A percentile compares a stretch with the other conserved stretches of the same genome.
These are phyloP conservation scores for Medicago arabica DNA, from an alignment of 306 rosid species.

Conservation along the genomic window DNA sequence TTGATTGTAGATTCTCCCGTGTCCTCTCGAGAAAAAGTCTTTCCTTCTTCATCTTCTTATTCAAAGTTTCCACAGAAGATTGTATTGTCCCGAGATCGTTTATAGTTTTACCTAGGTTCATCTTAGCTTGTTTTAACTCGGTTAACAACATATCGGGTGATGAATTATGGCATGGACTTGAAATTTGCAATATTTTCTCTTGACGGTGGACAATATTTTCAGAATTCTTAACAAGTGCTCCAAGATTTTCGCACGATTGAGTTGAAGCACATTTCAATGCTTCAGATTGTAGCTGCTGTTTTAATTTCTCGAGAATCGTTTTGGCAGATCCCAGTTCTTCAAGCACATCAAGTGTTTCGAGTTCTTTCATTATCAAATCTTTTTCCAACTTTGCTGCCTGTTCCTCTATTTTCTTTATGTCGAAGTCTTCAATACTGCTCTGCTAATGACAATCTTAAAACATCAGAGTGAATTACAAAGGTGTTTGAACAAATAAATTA, in stretches of 20 bases:
- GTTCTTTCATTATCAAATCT: conserved; percentile 92
- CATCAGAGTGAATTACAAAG: conserved; percentile 41
- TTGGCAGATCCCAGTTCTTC: conserved; percentile 93
- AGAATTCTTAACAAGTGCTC: conserved; percentile 47
- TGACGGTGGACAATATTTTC: conserved; percentile 40
- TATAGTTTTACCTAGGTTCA: conserved; percentile 81
- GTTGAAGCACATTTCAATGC: conserved; percentile 61
- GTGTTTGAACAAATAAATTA: too few species aligned
- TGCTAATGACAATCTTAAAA: conserved; percentile 52
- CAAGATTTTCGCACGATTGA: conserved; percentile 45
- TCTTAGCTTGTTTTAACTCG: conserved; percentile 84
- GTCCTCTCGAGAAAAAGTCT: conserved; percentile 72
- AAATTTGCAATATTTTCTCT: conserved; percentile 50
- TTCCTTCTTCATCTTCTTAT: conserved; percentile 84
- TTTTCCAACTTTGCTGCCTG: conserved; percentile 94
- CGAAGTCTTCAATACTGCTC: conserved; percentile 68
- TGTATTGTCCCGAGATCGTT: conserved; percentile 83
- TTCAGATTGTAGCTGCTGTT: conserved; percentile 79
- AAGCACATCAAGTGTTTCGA: conserved; percentile 93
- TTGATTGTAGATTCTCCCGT: conserved; percentile 63
- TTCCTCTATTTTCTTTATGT: conserved; percentile 89
- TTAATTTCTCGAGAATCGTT: conserved; percentile 78
- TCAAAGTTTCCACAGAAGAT: conserved; percentile 74
- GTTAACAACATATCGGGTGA: conserved; percentile 65
- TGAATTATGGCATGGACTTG: conserved; percentile 49